A percentile compares a stretch with the other conserved stretches of the same genome.
These are phyloP conservation scores for Capronia epimyces DNA, from an alignment of 2,329 filamentous ascomycete genomes.

Conservation along the genomic window DNA sequence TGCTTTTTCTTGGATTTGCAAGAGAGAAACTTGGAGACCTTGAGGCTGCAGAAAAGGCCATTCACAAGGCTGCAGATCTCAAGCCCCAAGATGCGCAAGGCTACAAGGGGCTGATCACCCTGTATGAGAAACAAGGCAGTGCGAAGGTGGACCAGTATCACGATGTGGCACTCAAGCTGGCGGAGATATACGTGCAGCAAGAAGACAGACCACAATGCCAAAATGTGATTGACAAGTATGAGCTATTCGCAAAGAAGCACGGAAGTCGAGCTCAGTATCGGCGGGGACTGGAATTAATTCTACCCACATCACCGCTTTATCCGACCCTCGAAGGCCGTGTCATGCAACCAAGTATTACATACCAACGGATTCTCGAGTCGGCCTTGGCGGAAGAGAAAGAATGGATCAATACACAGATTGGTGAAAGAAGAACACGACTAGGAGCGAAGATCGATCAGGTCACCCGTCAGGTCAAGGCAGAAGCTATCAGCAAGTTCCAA, in stretches of 20 bases:
- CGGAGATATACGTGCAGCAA: constrained; percentile 64
- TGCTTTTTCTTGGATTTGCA: constrained; percentile 83
- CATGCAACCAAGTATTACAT: constrained; percentile 72
- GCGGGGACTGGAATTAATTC: constrained; percentile 65
- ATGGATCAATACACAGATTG: constrained; percentile 82
- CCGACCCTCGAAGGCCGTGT: constrained; percentile 75
- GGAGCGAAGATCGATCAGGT: constrained; percentile 80
- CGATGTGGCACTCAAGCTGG: constrained; percentile 65
- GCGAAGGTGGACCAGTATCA: constrained; percentile 69
- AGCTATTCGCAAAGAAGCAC: constrained; percentile 65
- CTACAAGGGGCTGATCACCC: constrained; percentile 81
- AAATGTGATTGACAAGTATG: constrained; percentile 69
- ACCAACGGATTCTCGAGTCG: constrained; percentile 75
- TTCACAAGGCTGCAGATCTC: constrained; percentile 64
- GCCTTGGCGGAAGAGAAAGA: constrained; percentile 82
- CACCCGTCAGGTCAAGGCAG: constrained; percentile 77
- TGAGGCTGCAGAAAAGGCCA: constrained; percentile 70
- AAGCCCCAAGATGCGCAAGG: constrained; percentile 74
- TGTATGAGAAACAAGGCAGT: constrained; percentile 73
- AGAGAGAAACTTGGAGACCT: constrained; percentile 68
- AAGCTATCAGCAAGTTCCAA: constrained; percentile 69
- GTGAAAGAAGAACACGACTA: constrained; percentile 77
- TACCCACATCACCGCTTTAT: constrained; percentile 79
- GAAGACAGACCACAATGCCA: constrained; percentile 57
- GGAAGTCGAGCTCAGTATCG: constrained; percentile 70